These are phyloP conservation scores for Pichia deserticola DNA, from an alignment of 805 yeast species.

Conservation along the genomic window DNA sequence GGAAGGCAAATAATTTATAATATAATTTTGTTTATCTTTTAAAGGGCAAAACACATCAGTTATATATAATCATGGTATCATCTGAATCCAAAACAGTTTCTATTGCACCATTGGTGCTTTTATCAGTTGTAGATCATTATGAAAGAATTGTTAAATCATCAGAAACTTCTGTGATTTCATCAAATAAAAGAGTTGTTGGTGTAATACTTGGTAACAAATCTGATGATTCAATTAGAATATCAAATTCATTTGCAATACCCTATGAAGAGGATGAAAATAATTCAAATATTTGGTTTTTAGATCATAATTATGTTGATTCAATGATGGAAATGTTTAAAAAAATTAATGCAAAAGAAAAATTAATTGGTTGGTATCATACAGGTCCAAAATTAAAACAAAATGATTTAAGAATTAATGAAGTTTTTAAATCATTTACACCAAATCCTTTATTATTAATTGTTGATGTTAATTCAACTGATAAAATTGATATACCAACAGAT, in stretches of 20 bases:
- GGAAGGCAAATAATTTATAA: too few species aligned
- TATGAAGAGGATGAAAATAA: constrained; percentile 94
- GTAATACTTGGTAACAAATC: constrained; percentile 80
- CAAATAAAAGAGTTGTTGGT: constrained; percentile 82
- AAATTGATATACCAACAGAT: constrained; percentile 90
- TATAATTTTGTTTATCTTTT: too few species aligned
- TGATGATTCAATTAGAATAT: constrained; percentile 50
- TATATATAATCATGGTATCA: neutral
- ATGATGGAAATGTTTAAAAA: constrained; percentile 98
- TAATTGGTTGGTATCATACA: constrained; percentile 99
- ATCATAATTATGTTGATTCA: constrained; percentile 90
- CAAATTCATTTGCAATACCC: constrained; percentile 95
- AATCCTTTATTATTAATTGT: constrained; percentile 84
- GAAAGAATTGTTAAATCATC: constrained; percentile 64
- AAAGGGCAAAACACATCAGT: too few species aligned
- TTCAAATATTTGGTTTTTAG: constrained; percentile 91
- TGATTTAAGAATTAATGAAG: constrained; percentile 85
- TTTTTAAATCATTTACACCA: constrained; percentile 73
- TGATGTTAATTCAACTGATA: constrained; percentile 72
- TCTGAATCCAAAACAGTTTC: constrained; percentile 47
- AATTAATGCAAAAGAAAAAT: constrained; percentile 91
- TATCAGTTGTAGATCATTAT: constrained; percentile 93
- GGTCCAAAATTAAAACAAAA: constrained; percentile 89
- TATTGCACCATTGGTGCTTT: constrained; percentile 90
- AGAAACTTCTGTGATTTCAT: constrained; percentile 16